phyloP scores from a whole-genome alignment of 1,139 yeast species.

The Pneumocystis carinii region DNA sequence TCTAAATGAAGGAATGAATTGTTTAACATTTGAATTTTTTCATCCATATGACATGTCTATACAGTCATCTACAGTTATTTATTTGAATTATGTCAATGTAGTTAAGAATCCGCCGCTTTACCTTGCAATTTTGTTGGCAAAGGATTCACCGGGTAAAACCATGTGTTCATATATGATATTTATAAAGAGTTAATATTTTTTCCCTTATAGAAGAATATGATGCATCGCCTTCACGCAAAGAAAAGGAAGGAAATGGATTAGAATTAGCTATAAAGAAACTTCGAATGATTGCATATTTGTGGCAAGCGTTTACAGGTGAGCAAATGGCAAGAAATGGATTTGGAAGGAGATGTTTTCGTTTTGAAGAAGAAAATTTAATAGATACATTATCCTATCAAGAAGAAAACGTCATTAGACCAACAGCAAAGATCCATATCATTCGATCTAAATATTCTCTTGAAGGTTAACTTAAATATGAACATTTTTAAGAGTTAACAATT shows the following conservation, averaged over 20 bases:
- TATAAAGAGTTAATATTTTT: slow-evolving; percentile 8
- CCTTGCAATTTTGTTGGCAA: slow-evolving; percentile 59
- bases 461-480: slow-evolving; percentile 18
- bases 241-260: slow-evolving; percentile 51
- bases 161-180: slow-evolving; percentile 35
- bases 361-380: slow-evolving; percentile 48
- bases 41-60: background rate
- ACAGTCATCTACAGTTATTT: background rate
- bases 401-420: slow-evolving; percentile 33
- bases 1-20: background rate
- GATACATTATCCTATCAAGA: slow-evolving; percentile 30
- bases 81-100: slow-evolving; percentile 42
- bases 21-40: background rate
- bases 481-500: background rate
- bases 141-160: slow-evolving; percentile 55
- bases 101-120: slow-evolving; percentile 65
- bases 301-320: slow-evolving; percentile 88
- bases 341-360: slow-evolving; percentile 66
- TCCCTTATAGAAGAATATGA: background rate
- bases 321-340: slow-evolving; percentile 72
- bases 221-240: slow-evolving; percentile 5
- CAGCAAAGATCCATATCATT: slow-evolving; percentile 64
- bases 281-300: slow-evolving; percentile 71
- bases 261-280: slow-evolving; percentile 63
- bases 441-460: slow-evolving; percentile 45